Evolutionary conservation across 768 basidiomycete species (phyloP).

Genomic region (Lentinula edodes): DNA sequence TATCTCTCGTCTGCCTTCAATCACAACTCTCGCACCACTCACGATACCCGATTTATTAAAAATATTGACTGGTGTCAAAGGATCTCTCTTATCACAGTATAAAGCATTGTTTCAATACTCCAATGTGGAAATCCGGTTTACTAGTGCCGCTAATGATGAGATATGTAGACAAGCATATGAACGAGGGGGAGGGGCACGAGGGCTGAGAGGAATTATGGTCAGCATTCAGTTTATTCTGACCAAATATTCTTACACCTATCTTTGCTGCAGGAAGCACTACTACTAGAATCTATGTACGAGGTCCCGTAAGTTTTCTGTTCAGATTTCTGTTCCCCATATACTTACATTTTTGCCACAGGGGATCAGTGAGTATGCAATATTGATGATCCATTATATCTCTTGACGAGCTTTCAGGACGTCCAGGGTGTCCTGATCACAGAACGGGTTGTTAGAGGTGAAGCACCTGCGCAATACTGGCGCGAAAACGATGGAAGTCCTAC

Average conservation of each 20-base stretch:
- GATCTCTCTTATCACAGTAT: slow-evolving; percentile 89
- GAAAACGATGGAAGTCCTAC: slow-evolving; percentile 48
- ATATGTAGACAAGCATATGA: slow-evolving; percentile 76
- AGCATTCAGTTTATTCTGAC: slow-evolving; percentile 11
- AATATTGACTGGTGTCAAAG: slow-evolving; percentile 90
- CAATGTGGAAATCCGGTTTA: slow-evolving; percentile 84
- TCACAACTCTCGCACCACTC: slow-evolving; percentile 77
- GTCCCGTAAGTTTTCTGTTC: slow-evolving; percentile 60
- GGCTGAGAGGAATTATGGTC: slow-evolving; percentile 85
- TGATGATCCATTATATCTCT: neutral
- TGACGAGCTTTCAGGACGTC: slow-evolving; percentile 44
- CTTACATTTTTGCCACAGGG: slow-evolving; percentile 29
- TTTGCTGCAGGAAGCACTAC: slow-evolving; percentile 58
- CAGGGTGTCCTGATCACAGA: slow-evolving; percentile 80
- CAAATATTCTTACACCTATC: neutral
- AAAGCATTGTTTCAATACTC: slow-evolving; percentile 78
- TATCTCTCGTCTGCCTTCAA: slow-evolving; percentile 87
- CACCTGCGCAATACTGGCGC: slow-evolving; percentile 69
- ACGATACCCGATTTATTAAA: slow-evolving; percentile 77
- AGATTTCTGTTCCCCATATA: neutral
- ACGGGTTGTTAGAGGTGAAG: slow-evolving; percentile 59
- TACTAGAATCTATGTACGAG: slow-evolving; percentile 92
- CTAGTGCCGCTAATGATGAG: slow-evolving; percentile 70
- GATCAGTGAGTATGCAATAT: slow-evolving; percentile 46
- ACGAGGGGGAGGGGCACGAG: slow-evolving; percentile 87